These are phyloP conservation scores for Phytophthora europaea DNA, from an alignment of 352 stramenopile species.

Conservation along the genomic window DNA sequence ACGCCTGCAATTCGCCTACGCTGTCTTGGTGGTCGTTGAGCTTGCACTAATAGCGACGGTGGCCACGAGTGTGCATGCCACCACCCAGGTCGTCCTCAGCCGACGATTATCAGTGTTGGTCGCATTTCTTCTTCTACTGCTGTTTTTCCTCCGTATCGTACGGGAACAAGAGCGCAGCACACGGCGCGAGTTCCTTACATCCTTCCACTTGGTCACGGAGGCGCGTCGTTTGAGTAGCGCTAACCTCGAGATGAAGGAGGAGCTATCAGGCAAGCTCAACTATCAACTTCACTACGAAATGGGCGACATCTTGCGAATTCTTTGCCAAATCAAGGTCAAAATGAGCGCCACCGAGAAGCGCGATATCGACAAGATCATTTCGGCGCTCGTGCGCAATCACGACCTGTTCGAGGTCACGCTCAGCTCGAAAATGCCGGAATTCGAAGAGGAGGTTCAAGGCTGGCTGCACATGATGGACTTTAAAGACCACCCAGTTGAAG, in stretches of 20 bases:
- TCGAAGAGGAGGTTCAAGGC: slow-evolving; percentile 75
- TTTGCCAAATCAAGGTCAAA: slow-evolving; percentile 79
- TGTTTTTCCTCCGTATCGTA: slow-evolving; percentile 47
- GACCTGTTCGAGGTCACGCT: slow-evolving; percentile 73
- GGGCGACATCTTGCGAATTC: slow-evolving; percentile 74
- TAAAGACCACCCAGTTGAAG: slow-evolving; percentile 37
- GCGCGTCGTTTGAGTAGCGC: slow-evolving; percentile 68
- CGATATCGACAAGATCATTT: slow-evolving; percentile 81
- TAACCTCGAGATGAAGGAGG: slow-evolving; percentile 77
- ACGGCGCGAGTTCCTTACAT: slow-evolving; percentile 63
- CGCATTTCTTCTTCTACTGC: slow-evolving; percentile 47
- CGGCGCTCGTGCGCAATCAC: slow-evolving; percentile 69
- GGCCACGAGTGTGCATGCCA: slow-evolving; percentile 38
- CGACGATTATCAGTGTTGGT: slow-evolving; percentile 38
- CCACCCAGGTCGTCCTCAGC: slow-evolving; percentile 20
- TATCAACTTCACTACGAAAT: slow-evolving; percentile 82
- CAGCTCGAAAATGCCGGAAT: slow-evolving; percentile 62
- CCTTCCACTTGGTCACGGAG: slow-evolving; percentile 63
- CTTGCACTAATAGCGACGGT: slow-evolving; percentile 47
- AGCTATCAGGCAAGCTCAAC: slow-evolving; percentile 67
- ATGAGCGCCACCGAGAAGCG: slow-evolving; percentile 54
- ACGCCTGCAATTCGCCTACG: slow-evolving; percentile 69
- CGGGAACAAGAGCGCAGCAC: slow-evolving; percentile 59
- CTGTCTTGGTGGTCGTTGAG: slow-evolving; percentile 46
- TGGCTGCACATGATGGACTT: slow-evolving; percentile 84